Evolutionary conservation across 2,329 filamentous ascomycete species (phyloP), one percentile per base, ranked within the genome.

Genomic region (Scytalidium lignicola): DNA sequence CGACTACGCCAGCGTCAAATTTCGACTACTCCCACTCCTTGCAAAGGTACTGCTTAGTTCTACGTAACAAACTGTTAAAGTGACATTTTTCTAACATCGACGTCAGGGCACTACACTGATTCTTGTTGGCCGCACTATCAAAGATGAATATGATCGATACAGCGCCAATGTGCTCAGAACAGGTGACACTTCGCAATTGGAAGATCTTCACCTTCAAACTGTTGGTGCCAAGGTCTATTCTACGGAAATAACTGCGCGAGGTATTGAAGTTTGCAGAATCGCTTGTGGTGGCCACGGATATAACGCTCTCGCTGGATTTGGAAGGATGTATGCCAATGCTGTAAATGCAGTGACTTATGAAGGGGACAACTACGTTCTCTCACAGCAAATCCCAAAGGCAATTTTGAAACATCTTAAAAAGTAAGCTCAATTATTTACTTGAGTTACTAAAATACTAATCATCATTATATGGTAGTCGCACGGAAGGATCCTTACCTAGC

Each of bases 351-450:
- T 59, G 1, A 69, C 67, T 0, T 65, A 66, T 41, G 67, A 69
- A 43, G 70, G 70, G 3, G 70, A 73, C 49, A 72, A 70, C 46
- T 69, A 66, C 48, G 68, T 70, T 7, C 64, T 71, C 46, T 64
- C 65, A 50, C 68, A 70, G 49, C 66, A 72, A 56, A 58, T 70
- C 19, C 60, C 62, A 3, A 57, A 61, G 2, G 32, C 58, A 60
- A 40, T 55, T 70, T 17, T 37, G 32, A 37, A 37, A 17, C 32
- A 37, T 37, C 15, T 7, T 17, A 37, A n/a, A 17, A 37, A 37
- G 32, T 37, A 37, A 13, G 32, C 32, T 37, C n/a, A 17, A n/a
- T 17, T 17, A 28, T 37, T 37, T 15, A 8, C 15, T 17, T n/a
- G 15, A 37, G 23, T 26, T 26, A n/a, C 32, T 17, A 9, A 7